phyloP scores from a whole-genome alignment of 352 stramenopile genomes.

The Globisporangium okanoganense region DNA sequence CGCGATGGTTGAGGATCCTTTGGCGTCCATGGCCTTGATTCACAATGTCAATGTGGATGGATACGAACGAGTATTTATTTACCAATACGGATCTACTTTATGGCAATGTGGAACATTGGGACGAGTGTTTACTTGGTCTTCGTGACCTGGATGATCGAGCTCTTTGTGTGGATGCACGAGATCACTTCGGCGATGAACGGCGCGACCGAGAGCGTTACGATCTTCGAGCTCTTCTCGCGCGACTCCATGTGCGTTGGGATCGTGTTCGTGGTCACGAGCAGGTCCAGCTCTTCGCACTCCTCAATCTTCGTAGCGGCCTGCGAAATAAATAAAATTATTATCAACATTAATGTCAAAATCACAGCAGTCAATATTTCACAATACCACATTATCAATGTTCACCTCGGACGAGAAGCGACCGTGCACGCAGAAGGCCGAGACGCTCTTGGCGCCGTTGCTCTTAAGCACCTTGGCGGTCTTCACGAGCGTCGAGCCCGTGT shows the following conservation, averaged over 20 bases:
- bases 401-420: conserved; percentile 78
- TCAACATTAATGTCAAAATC: neutral
- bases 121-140: conserved; percentile 59
- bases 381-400: conserved; percentile 14
- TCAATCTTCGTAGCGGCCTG: conserved; percentile 59
- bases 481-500: conserved; percentile 80
- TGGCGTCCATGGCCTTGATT: no score
- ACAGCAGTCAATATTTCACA: neutral
- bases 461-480: conserved; percentile 85
- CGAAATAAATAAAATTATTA: conserved; percentile 1
- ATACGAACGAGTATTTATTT: no score
- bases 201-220: conserved; percentile 82
- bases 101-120: neutral
- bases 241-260: conserved; percentile 48
- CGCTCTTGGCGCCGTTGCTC: conserved; percentile 63
- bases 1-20: no score
- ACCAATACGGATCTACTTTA: no score
- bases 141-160: conserved; percentile 79
- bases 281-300: conserved; percentile 70
- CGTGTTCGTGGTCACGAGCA: conserved; percentile 85
- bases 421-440: conserved; percentile 82
- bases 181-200: conserved; percentile 88
- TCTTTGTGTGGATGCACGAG: conserved; percentile 85
- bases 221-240: conserved; percentile 50
- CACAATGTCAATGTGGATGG: no score